phyloP scores from a whole-genome alignment of 306 rosid genomes.

The Elaeagnus macrophylla region DNA sequence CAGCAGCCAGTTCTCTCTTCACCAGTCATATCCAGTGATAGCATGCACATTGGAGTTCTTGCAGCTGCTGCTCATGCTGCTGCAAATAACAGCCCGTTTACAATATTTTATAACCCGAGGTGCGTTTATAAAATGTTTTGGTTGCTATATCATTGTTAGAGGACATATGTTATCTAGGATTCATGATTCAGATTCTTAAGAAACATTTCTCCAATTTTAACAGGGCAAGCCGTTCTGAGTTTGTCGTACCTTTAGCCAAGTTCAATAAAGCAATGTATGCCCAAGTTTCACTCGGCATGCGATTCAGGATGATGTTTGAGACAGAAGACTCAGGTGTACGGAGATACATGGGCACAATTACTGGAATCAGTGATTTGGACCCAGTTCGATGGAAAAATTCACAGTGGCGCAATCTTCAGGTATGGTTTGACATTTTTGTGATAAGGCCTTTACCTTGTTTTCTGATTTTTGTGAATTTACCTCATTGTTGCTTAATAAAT shows the following conservation, averaged over 20 bases:
- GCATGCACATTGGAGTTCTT: constrained; percentile 98
- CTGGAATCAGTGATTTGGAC: constrained; percentile 87
- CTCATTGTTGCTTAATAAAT: constrained; percentile 6
- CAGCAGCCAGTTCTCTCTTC: constrained; percentile 93
- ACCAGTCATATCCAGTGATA: constrained; percentile 94
- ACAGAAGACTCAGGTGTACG: constrained; percentile 97
- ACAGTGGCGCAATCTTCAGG: constrained; percentile 99
- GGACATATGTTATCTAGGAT: constrained; percentile 7
- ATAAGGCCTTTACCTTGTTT: too few relatives aligned
- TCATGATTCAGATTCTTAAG: constrained; percentile 21
- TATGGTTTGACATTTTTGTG: constrained; percentile 17
- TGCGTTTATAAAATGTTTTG: constrained; percentile 22
- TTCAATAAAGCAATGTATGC: constrained; percentile 85
- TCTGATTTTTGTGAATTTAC: too few relatives aligned
- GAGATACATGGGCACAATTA: constrained; percentile 89
- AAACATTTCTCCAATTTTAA: constrained; percentile 20
- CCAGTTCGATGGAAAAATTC: constrained; percentile 81
- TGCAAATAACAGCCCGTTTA: constrained; percentile 86
- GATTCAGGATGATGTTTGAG: constrained; percentile 98
- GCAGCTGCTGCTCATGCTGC: constrained; percentile 99
- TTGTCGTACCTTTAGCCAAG: constrained; percentile 89
- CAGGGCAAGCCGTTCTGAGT: constrained; percentile 98
- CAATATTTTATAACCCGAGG: constrained; percentile 96
- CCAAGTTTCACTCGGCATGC: constrained; percentile 93
- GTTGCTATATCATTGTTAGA: constrained; percentile 10